Conservation (phyloP, 768 basidiomycete species). For the Xerocomellus amylosporus region DNA sequence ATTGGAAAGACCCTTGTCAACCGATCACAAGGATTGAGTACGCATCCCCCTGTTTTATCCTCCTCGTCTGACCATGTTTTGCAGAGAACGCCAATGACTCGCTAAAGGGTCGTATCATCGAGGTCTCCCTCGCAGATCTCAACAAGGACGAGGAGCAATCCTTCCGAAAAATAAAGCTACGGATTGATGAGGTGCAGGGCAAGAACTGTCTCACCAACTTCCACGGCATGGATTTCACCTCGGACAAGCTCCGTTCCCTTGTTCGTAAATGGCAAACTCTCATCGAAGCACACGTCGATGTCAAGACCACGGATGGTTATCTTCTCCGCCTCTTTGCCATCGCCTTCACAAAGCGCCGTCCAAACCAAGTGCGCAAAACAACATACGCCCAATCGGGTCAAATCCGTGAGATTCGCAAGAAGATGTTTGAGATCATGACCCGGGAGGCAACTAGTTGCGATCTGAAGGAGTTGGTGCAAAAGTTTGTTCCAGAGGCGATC, state of each 20-base stretch:
- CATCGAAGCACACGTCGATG: constrained; percentile 98
- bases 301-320: constrained; percentile 99
- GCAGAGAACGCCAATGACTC: constrained; percentile 98
- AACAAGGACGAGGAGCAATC: constrained; percentile 99
- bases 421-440: constrained; percentile 99
- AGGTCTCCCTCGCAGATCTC: constrained; percentile 94
- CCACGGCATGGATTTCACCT: constrained; percentile 99
- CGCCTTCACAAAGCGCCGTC: constrained; percentile 97
- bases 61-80: constrained; percentile 8
- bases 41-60: constrained; percentile 35
- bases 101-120: constrained; percentile 93
- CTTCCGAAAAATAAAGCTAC: constrained; percentile 99
- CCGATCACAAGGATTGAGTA: constrained; percentile 96
- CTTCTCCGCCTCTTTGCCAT: constrained; percentile 98
- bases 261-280: constrained; percentile 99
- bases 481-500: constrained; percentile 98
- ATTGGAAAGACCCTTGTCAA: constrained; percentile 99
- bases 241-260: constrained; percentile 98
- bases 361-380: constrained; percentile 96
- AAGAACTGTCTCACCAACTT: constrained; percentile 99
- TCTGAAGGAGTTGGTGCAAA: constrained; percentile 97
- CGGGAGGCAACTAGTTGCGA: constrained; percentile 94
- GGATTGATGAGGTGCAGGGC: constrained; percentile 94
- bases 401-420: constrained; percentile 95
- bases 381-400: constrained; percentile 96